Conservation (phyloP, 176 grass and related monocot genomes). For the Dactylis glomerata region DNA sequence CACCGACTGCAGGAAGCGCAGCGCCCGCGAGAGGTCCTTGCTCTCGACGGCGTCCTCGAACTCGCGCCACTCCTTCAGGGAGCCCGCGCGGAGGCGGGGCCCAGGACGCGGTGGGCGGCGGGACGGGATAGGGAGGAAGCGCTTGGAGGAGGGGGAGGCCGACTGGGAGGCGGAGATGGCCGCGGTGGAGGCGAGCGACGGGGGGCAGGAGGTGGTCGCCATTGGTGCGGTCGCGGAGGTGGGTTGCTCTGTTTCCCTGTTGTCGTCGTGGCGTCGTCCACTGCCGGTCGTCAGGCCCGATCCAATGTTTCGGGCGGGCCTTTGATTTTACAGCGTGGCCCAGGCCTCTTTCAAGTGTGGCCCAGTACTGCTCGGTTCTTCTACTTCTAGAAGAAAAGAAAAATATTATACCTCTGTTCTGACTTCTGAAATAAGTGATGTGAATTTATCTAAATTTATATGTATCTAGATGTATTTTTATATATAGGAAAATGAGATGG, state of each 20-base stretch:
- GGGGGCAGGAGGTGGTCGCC: slow-evolving; percentile 22
- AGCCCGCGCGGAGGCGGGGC: slow-evolving; percentile 30
- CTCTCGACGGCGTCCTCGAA: slow-evolving; percentile 88
- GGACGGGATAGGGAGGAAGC: slow-evolving; percentile 1
- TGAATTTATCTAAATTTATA: no score
- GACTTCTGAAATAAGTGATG: no score
- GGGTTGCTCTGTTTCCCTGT: neutral
- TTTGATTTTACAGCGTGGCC: neutral
- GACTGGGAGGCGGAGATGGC: neutral
- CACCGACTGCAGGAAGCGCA: slow-evolving; percentile 74
- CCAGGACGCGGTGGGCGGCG: neutral
- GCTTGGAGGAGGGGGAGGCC: neutral
- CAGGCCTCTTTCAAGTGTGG: no score
- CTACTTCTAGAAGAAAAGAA: no score
- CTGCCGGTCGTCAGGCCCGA: neutral
- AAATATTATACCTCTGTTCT: no score
- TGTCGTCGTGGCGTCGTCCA: neutral
- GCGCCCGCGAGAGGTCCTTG: slow-evolving; percentile 82
- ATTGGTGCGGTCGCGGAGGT: slow-evolving; percentile 35
- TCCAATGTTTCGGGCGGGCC: neutral
- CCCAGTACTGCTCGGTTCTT: neutral
- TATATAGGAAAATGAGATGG: no score
- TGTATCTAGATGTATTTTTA: no score
- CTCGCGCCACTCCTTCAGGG: slow-evolving; percentile 75
- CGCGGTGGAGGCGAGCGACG: slow-evolving; percentile 5